These are phyloP conservation scores for Flammula alnicola DNA, from an alignment of 1,284 basidiomycete genomes.

Conservation along the genomic window DNA sequence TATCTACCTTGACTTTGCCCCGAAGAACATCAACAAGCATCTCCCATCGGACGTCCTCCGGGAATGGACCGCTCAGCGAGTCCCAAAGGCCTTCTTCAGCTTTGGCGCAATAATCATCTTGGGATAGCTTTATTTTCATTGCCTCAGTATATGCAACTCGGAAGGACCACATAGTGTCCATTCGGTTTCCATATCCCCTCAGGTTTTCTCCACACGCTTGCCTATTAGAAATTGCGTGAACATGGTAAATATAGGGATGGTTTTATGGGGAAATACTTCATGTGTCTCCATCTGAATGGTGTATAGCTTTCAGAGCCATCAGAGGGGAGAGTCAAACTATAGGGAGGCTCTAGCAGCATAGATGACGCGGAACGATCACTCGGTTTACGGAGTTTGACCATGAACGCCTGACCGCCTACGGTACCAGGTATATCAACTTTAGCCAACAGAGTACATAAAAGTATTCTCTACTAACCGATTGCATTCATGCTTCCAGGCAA, in stretches of 20 bases:
- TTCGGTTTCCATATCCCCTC: constrained; percentile 50
- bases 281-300: constrained; percentile 56
- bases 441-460: neutral
- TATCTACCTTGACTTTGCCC: constrained; percentile 71
- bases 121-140: constrained; percentile 66
- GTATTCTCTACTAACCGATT: constrained; percentile 50
- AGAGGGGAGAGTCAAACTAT: constrained; percentile 37
- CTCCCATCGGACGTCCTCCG: constrained; percentile 79
- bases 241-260: neutral
- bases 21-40: constrained; percentile 82
- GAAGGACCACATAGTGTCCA: constrained; percentile 68
- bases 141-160: constrained; percentile 70
- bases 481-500: constrained; percentile 58
- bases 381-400: constrained; percentile 69
- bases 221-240: constrained; percentile 35
- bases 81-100: constrained; percentile 66
- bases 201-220: constrained; percentile 66
- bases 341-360: constrained; percentile 70
- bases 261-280: constrained; percentile 47
- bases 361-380: constrained; percentile 59
- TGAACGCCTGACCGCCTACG: constrained; percentile 69
- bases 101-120: constrained; percentile 73
- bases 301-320: constrained; percentile 25
- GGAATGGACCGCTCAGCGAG: constrained; percentile 60
- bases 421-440: neutral